These are phyloP conservation scores for Rosa chinensis DNA, from an alignment of 306 rosid species.

Conservation along the genomic window DNA sequence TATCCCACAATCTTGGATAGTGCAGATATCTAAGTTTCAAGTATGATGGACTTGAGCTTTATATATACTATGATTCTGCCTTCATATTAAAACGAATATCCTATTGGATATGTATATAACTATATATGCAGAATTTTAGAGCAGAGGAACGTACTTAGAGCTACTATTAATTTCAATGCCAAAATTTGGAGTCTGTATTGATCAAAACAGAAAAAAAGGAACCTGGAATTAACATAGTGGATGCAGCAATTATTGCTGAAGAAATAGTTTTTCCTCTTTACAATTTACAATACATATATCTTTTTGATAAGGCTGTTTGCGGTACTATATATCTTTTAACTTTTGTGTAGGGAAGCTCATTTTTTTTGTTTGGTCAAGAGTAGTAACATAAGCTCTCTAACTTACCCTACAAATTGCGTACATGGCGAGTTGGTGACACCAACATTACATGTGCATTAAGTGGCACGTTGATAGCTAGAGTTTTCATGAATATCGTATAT, in stretches of 20 bases:
- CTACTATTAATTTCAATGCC: not conserved
- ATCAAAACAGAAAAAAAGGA: not conserved
- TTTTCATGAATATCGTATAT: conserved; percentile 19
- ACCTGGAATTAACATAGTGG: not conserved
- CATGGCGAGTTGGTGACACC: conserved; percentile 27
- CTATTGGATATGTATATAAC: not conserved
- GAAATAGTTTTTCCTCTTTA: not conserved
- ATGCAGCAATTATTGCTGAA: not conserved
- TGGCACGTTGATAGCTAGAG: conserved; percentile 32
- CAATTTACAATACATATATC: no score
- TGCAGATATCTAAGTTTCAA: not conserved
- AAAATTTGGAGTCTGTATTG: not conserved
- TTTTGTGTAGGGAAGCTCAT: not conserved
- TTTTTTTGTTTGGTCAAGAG: not conserved
- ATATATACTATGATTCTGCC: not conserved
- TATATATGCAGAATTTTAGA: not conserved
- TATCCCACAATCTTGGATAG: not conserved
- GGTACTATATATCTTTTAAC: not conserved
- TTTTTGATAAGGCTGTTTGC: not conserved
- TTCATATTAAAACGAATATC: not conserved
- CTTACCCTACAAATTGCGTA: not conserved
- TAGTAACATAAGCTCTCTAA: not conserved
- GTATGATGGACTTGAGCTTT: not conserved
- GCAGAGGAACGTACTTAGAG: not conserved
- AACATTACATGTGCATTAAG: conserved; percentile 58